These are phyloP conservation scores for Trichosporon ovoides DNA, from an alignment of 1,284 basidiomycete species.

Conservation along the genomic window DNA sequence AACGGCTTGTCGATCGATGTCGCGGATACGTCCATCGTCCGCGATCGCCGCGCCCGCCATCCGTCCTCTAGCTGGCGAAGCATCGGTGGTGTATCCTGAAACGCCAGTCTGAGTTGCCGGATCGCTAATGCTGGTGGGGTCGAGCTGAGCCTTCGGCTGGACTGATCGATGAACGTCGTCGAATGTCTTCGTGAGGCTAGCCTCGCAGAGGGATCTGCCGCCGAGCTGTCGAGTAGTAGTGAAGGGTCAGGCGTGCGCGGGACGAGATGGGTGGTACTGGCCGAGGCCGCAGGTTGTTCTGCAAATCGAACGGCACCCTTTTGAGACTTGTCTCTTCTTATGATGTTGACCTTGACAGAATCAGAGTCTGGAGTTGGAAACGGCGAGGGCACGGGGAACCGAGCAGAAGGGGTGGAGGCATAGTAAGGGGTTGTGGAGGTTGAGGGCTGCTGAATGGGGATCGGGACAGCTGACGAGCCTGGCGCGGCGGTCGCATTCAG, in stretches of 20 bases:
- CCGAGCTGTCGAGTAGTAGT: no score
- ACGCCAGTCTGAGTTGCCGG: constrained; percentile 15
- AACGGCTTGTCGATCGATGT: background rate
- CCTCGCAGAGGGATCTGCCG: background rate
- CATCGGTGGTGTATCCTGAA: constrained; percentile 31
- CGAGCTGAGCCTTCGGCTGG: background rate
- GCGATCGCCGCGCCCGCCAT: constrained; percentile 28
- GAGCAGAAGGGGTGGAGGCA: background rate
- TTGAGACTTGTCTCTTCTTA: background rate
- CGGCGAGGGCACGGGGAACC: background rate
- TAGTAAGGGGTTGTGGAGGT: background rate
- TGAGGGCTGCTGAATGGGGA: background rate
- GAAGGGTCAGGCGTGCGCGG: no score
- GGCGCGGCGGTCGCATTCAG: no score
- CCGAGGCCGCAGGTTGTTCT: background rate
- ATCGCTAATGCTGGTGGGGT: constrained; percentile 10
- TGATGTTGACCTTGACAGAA: background rate
- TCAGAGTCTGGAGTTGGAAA: constrained; percentile 2
- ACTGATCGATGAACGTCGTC: constrained; percentile 1
- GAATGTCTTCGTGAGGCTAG: background rate
- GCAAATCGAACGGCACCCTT: background rate
- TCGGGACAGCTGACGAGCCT: no score
- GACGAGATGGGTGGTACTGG: background rate
- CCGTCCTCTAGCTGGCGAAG: constrained; percentile 32
- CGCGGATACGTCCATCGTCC: background rate